Evolutionary conservation across 148 eudicot species (phyloP).

Genomic region (Talinum fruticosum): DNA sequence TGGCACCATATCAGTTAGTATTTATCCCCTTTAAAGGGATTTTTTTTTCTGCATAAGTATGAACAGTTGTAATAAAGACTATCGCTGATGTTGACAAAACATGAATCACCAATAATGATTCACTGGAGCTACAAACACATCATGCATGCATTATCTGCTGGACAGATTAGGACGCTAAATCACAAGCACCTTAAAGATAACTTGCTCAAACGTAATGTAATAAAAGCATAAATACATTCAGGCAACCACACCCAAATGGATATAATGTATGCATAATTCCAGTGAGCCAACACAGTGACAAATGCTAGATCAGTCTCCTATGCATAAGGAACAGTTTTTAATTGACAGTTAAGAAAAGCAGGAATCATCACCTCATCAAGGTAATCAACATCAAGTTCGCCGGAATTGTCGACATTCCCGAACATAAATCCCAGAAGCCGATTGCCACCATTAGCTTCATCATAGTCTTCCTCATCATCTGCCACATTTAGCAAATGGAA

Average conservation of each 20-base stretch:
- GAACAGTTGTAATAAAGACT: not conserved
- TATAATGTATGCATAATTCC: not conserved
- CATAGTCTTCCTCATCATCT: slow-evolving; percentile 95
- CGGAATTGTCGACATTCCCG: slow-evolving; percentile 86
- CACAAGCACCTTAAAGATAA: not conserved
- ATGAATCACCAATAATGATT: not conserved
- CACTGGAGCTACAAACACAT: not conserved
- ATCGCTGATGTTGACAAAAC: not conserved
- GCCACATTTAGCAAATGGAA: slow-evolving; percentile 9
- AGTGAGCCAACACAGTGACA: not conserved
- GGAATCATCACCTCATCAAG: slow-evolving; percentile 68
- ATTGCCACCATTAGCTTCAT: slow-evolving; percentile 72
- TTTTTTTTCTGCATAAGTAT: not conserved
- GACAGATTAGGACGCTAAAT: not conserved
- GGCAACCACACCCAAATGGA: not conserved
- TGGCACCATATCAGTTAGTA: not conserved
- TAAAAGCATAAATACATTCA: not conserved
- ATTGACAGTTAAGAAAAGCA: not conserved
- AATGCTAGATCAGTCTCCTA: not conserved
- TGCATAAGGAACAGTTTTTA: slow-evolving; percentile 4
- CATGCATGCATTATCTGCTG: not conserved
- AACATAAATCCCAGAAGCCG: slow-evolving; percentile 90
- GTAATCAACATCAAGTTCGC: slow-evolving; percentile 96
- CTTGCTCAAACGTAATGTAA: not conserved
- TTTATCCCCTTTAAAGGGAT: not conserved